Evolutionary conservation across 441 rosid species (phyloP), one percentile per base, ranked within the genome.

Genomic region (Brassica balearica): DNA sequence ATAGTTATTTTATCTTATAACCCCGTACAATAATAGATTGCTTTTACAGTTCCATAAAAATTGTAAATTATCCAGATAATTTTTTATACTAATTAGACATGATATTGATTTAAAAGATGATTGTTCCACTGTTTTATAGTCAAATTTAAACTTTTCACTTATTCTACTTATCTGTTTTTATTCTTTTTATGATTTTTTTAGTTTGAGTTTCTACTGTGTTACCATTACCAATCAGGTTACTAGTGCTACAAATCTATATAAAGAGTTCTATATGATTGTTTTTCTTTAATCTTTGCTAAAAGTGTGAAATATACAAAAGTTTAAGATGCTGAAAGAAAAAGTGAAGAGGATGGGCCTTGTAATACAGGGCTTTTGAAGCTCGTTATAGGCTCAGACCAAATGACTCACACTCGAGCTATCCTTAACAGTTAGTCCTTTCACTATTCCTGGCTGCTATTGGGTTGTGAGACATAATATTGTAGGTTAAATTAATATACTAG

Each of bases 311-410:
- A 29, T 29, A 29, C 34, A 29, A 29, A 29, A 29, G 34, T 5
- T 0, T 29, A 29, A 29, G 34, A 15, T 15, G 17, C 17, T 15
- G 17, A 15, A 15, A 15, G 17, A 15, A 15, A n/a, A n/a, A n/a
- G 65, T 11, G 25, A 25, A 61, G 25, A 65, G 17, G 5, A 17
- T 10, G 70, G 77, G 65, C 71, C 56, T 55, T 34, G 9, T 36
- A 14, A 27, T 11, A 25, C 7, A 66, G 1, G 46, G 11, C 36
- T 15, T 53, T 15, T 69, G n/a, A 32, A 53, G 8, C 38, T 32
- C 41, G 3, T 15, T 41, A 3, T 3, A 59, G 27, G 74, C 29
- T 23, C 29, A 34, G 2, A 59, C 3, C 29, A 60, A 32, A 29
- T 9, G 6, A 69, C 22, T 34, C 64, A 19, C 5, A n/a, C n/a